Percentiles rank a stretch among this genome's conserved stretches.
Evolutionary conservation across 345 rosid species (phyloP).

Genomic region (Salix suchowensis): DNA sequence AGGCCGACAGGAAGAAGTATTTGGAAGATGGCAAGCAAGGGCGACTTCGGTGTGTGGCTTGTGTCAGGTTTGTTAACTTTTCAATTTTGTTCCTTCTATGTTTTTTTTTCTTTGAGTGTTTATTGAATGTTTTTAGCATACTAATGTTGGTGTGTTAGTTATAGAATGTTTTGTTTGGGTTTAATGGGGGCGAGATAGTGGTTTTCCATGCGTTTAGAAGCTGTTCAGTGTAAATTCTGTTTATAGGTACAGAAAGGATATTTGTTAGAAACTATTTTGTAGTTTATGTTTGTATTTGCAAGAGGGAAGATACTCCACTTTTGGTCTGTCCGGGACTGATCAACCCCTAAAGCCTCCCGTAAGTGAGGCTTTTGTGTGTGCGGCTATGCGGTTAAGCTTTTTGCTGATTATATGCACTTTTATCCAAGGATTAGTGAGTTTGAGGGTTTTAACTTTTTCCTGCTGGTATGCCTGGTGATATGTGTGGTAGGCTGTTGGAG

Average conservation of each 20-base stretch:
- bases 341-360: not conserved
- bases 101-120: not conserved
- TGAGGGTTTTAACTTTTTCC: not conserved
- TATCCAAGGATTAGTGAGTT: not conserved
- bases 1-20: conserved; percentile 54
- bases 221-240: not conserved
- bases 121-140: not conserved
- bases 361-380: not conserved
- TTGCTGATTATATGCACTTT: not conserved
- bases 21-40: conserved; percentile 80
- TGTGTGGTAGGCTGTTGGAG: not conserved
- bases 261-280: not conserved
- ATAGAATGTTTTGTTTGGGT: not conserved
- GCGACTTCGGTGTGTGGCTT: conserved; percentile 69
- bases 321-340: not conserved
- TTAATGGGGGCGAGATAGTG: not conserved
- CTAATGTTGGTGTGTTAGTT: not conserved
- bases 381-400: not conserved
- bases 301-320: not conserved
- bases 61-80: conserved; percentile 66
- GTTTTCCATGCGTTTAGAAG: not conserved
- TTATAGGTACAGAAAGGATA: not conserved
- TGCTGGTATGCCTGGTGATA: not conserved
- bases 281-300: not conserved
- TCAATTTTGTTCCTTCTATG: not conserved